Evolutionary conservation across 129 eudicot species (phyloP), one percentile per base, ranked within the genome.

Genomic region (Oenanthe sinensis): DNA sequence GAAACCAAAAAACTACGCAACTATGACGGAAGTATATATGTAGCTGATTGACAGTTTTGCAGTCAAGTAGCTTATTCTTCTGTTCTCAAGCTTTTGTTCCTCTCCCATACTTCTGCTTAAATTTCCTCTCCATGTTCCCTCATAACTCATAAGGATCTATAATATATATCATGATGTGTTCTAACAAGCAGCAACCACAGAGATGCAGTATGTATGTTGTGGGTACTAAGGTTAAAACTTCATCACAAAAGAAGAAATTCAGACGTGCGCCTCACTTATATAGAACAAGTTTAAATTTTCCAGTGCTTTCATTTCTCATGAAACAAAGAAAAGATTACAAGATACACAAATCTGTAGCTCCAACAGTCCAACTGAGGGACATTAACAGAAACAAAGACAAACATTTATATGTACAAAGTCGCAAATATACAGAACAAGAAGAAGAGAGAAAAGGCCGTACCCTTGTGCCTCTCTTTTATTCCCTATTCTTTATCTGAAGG

Each of bases 191-290:
- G 36, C 36, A 33, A 33, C 36, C 36, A 33, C 36, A 0, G 36
- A 33, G 0, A 33, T 33, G 36, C 36, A 33, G 36, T 33, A 33
- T 33, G 36, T 33, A 33, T 33, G 36, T 46, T 46, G 49, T 4
- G 49, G 49, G 49, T 46, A 10, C 47, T 44, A 44, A 44, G 7
- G 11, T 44, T 0, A 46, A 46, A 12, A 46, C 49, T 47, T 47
- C 52, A 47, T 47, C 52, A 88, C 87, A 91, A 93, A 90, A 37
- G 91, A 83, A 60, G 75, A 69, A 68, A 49, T 49, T 49, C 55
- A 15, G 55, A 49, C 6, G 55, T 20, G 16, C 22, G 22, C 6
- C 4, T 49, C 22, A 49, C 55, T 49, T 16, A 6, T 17, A 19
- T 49, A 3, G 22, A 17, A 17, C 60, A 19, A 5, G n/a, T 50